Evolutionary conservation across 176 grass and related monocot species (phyloP).

Genomic region (Hordeum marinum): DNA sequence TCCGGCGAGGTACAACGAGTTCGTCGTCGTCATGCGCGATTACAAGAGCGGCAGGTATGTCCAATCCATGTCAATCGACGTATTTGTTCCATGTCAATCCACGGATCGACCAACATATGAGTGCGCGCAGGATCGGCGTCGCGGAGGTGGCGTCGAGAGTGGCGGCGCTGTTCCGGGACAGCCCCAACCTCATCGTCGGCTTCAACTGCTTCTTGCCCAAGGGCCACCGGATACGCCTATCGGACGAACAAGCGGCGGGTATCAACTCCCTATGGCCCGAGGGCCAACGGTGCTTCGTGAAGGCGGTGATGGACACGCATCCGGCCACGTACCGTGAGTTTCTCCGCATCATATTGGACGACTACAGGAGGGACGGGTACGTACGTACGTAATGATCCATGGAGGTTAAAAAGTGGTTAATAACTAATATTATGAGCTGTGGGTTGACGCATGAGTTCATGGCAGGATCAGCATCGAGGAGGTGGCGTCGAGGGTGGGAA

Average conservation of each 20-base stretch:
- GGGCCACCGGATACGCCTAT: conserved; percentile 31
- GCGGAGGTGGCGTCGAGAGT: conserved; percentile 39
- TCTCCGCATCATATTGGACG: background rate
- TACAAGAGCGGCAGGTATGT: background rate
- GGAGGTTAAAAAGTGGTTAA: background rate
- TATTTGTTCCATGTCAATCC: background rate
- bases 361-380: too few species aligned
- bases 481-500: conserved; percentile 33
- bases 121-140: background rate
- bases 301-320: background rate
- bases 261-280: too few species aligned
- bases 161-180: conserved; percentile 36
- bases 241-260: background rate
- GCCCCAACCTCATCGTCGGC: conserved; percentile 23
- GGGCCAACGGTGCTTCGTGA: too few species aligned
- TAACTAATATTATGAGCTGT: background rate
- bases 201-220: conserved; percentile 62
- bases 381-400: background rate
- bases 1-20: background rate
- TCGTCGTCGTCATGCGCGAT: background rate
- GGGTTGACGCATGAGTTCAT: too few species aligned
- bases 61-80: background rate
- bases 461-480: conserved; percentile 23
- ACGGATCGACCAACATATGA: too few species aligned
- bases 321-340: background rate